Conservation (phyloP, 73 alveolate species). For the Paraurostyla sp. region DNA sequence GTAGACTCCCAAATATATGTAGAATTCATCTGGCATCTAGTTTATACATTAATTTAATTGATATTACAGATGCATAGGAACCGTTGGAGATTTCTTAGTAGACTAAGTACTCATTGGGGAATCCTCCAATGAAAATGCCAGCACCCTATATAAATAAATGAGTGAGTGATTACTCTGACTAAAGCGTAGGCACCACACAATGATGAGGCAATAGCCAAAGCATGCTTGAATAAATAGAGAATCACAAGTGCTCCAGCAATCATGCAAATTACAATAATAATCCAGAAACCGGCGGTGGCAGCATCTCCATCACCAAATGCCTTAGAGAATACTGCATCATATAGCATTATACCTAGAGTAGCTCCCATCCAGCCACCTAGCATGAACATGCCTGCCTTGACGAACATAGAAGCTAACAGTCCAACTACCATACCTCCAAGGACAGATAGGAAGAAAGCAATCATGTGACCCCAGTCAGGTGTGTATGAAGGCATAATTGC, state of each 20-base stretch:
- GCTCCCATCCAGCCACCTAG: conserved; percentile 49
- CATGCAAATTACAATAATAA: neutral
- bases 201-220: conserved; percentile 6
- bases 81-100: conserved; percentile 32
- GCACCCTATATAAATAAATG: neutral
- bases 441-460: neutral
- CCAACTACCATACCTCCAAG: conserved; percentile 10
- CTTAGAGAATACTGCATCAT: conserved; percentile 6
- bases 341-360: conserved; percentile 21
- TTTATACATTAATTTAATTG: neutral
- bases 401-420: neutral
- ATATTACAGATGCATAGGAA: conserved; percentile 15
- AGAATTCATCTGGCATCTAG: conserved; percentile 43
- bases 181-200: conserved; percentile 12
- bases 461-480: conserved; percentile 41
- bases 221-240: conserved; percentile 15
- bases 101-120: conserved; percentile 35
- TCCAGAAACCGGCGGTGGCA: conserved; percentile 11
- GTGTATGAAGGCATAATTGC: neutral
- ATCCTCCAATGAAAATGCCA: conserved; percentile 37
- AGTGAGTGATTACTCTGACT: conserved; percentile 13
- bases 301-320: neutral
- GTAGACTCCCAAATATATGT: conserved; percentile 10
- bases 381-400: neutral
- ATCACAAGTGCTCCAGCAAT: neutral